Evolutionary conservation across 75 land plant genomes (phyloP), one percentile per base, ranked within the genome.

Genomic region (Larix kaempferi): DNA sequence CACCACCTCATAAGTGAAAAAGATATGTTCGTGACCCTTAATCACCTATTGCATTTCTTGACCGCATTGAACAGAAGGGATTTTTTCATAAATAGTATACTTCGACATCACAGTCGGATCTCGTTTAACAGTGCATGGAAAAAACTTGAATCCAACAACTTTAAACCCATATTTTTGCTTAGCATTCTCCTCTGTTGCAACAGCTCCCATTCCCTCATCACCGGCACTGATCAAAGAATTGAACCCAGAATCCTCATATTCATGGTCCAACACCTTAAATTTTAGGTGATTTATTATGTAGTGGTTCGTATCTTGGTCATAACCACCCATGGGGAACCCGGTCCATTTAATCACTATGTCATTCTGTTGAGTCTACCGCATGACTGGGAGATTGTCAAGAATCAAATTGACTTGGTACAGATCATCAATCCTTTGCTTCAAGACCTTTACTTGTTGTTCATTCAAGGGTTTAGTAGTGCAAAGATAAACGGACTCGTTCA

Each of bases 381-480:
- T 86, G 3, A n/a, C n/a, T n/a, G 91, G 95, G n/a, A 92, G 76
- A 77, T 94, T 94, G 59, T 94, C 98, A 27, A 94, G 83, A 16
- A 94, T 92, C 84, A 94, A 72, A 66, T 94, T 94, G 29, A n/a
- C n/a, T n/a, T 82, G 92, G 95, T 93, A 94, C 59, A 90, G 71
- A 77, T 90, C 95, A 62, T 82, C 85, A 21, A 87, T 89, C 76
- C 95, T 81, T 84, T 89, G 77, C 77, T 86, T 90, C 73, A 92
- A 80, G 33, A 84, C 75, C 82, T 86, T 89, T 3, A 86, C 88
- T 15, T 86, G 82, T 17, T 80, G 59, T 7, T 67, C 90, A 37
- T 56, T 78, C 19, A 94, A 74, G 2, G 88, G 82, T 52, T 71
- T 29, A 27, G 78, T 66, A 0, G 81, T 82, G 79, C 98, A 92